Evolutionary conservation across 805 yeast species (phyloP), one percentile per base, ranked within the genome.

Genomic region (Gaillardinia entomophila): DNA sequence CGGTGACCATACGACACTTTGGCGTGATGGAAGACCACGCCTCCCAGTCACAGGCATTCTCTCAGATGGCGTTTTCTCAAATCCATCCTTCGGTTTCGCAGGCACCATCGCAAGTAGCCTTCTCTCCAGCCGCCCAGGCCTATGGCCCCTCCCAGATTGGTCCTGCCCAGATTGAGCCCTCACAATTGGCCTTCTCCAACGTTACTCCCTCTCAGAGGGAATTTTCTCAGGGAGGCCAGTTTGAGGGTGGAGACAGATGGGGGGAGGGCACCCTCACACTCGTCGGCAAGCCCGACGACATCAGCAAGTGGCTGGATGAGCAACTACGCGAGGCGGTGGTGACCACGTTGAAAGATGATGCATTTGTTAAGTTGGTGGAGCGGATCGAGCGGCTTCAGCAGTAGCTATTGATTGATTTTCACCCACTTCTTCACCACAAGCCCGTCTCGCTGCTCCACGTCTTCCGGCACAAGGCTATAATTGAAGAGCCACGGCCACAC

Each of bases 401-500:
- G 25, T 17, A 17, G 24, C 19, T 25, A 28, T 24, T 17, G 28
- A 27, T 37, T 30, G 16, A 51, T 45, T 34, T 70, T 75, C 10
- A 52, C 57, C 88, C 88, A 81, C 40, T 57, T 52, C 40, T 75
- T 77, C 1, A 79, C 62, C 4, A 60, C 60, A 32, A 80, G 52
- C 0, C 88, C 88, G 51, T 81, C 88, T 2, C 67, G 63, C 31
- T 75, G 56, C 15, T 48, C 54, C 4, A 55, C 45, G 3, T 62
- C 65, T 30, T 59, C 67, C 7, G 65, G 62, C 5, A 58, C 55
- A 17, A 81, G 48, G 4, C 52, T 53, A 43, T 81, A 81, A 0
- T 59, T 55, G 5, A 70, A 64, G 1, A 64, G 7, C 38, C 54
- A 42, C 1, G 87, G 85, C 15, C 71, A 44, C 0, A 71, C 13